Percentiles rank a stretch among this genome's conserved stretches.
These are phyloP conservation scores for Fusarium marasasianum DNA, from an alignment of 2,329 filamentous ascomycete species.

Conservation along the genomic window DNA sequence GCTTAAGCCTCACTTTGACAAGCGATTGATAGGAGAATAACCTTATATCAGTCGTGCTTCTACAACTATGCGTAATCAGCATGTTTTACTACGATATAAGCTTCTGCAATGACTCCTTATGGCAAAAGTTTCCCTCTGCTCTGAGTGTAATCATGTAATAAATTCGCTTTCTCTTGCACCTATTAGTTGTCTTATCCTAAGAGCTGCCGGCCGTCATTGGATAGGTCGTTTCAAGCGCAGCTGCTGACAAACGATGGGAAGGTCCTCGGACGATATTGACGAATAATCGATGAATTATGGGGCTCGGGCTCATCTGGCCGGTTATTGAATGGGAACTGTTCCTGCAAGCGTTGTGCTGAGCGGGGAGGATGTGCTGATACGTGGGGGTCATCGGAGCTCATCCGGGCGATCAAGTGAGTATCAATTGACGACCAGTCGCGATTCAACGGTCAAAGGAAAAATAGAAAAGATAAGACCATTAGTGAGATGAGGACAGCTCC, in stretches of 20 bases:
- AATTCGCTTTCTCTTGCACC: neutral
- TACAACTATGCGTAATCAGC: neutral
- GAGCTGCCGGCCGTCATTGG: neutral
- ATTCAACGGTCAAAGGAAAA: neutral
- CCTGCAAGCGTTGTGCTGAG: neutral
- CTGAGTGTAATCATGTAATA: too few species aligned
- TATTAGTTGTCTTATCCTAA: too few species aligned
- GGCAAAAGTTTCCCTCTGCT: too few species aligned
- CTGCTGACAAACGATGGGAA: neutral
- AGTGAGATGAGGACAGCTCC: rapidly evolving
- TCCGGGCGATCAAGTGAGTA: neutral
- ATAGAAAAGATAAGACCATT: neutral
- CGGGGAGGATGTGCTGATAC: neutral
- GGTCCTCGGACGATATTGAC: neutral
- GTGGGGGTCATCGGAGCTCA: neutral
- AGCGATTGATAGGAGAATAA: neutral
- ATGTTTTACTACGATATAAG: too few species aligned
- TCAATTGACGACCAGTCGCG: neutral
- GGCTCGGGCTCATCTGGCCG: neutral
- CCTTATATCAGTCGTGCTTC: neutral
- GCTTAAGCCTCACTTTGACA: neutral
- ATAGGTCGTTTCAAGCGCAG: neutral
- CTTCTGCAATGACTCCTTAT: neutral
- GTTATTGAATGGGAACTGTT: neutral
- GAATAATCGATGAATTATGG: neutral